Percentiles rank a stretch among this genome's conserved stretches.
Conservation (phyloP, 768 basidiomycete species). For the Pleurotus platypus region DNA sequence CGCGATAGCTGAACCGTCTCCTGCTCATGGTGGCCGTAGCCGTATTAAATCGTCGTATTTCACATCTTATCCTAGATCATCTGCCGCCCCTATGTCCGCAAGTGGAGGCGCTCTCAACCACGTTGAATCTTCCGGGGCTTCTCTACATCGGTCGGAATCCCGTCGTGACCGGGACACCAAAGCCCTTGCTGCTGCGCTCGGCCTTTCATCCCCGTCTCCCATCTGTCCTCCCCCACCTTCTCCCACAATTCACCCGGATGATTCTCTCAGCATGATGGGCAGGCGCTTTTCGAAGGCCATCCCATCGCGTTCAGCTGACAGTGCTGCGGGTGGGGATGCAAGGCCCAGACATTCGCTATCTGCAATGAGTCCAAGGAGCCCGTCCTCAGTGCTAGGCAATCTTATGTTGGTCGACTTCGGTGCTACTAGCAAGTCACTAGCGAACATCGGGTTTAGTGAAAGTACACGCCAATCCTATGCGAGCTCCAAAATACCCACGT, state of each 20-base stretch:
- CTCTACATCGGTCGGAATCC: conserved; percentile 1
- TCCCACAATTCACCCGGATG: conserved; percentile 67
- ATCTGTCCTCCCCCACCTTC: conserved; percentile 39
- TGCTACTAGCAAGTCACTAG: conserved; percentile 31
- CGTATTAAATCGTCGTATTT: conserved; percentile 71
- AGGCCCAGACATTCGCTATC: conserved; percentile 12
- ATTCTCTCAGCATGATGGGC: conserved; percentile 55
- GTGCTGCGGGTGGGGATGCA: not conserved
- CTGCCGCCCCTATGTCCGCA: conserved; percentile 30
- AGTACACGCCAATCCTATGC: not conserved
- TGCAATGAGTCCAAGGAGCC: conserved; percentile 28
- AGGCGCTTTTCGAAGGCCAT: conserved; percentile 13
- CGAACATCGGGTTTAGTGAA: conserved; percentile 14
- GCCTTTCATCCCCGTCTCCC: conserved; percentile 32
- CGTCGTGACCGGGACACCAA: conserved; percentile 25
- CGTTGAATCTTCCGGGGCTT: conserved; percentile 27
- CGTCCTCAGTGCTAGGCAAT: conserved; percentile 48
- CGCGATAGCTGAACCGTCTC: conserved; percentile 21
- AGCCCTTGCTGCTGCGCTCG: conserved; percentile 31
- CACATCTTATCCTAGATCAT: conserved; percentile 53
- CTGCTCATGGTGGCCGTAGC: conserved; percentile 46
- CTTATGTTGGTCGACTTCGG: conserved; percentile 62
- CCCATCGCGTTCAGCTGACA: not conserved
- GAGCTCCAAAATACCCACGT: not conserved
- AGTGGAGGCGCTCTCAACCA: conserved; percentile 30